phyloP scores from a whole-genome alignment of 2,329 filamentous ascomycete genomes.

The Rachicladosporium sp. region DNA sequence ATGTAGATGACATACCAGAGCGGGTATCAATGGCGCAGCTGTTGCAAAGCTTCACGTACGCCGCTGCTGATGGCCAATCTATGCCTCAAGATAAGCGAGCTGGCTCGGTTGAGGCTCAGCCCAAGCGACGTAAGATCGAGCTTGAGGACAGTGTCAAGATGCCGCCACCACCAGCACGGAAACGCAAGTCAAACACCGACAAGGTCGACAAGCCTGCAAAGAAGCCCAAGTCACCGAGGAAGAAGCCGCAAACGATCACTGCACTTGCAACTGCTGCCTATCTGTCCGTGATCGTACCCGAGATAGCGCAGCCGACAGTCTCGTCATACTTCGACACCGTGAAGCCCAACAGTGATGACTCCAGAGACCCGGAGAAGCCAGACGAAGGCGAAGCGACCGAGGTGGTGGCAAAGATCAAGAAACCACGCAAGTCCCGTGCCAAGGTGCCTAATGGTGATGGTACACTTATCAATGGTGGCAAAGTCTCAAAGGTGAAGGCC shows the following conservation, averaged over 20 bases:
- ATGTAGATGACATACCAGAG: no score
- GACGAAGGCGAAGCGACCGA: background rate
- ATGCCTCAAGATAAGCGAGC: no score
- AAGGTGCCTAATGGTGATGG: slow-evolving; percentile 9
- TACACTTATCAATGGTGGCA: slow-evolving; percentile 9
- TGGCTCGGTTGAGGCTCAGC: no score
- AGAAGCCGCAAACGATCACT: slow-evolving; percentile 66
- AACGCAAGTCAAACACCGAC: slow-evolving; percentile 2
- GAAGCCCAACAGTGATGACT: background rate
- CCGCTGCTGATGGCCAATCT: no score
- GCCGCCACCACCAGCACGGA: no score
- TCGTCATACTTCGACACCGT: slow-evolving; percentile 35
- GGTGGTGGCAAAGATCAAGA: slow-evolving; percentile 9
- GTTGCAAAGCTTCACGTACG: no score
- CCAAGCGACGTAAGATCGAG: slow-evolving; percentile 10
- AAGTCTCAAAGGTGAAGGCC: slow-evolving; percentile 23
- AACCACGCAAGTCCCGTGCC: slow-evolving; percentile 15
- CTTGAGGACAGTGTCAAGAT: background rate
- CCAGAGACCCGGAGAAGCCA: slow-evolving; percentile 9
- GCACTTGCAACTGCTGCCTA: slow-evolving; percentile 65
- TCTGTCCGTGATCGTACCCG: slow-evolving; percentile 25
- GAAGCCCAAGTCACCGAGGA: slow-evolving; percentile 45
- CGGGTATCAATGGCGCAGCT: no score
- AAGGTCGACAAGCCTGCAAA: slow-evolving; percentile 22
- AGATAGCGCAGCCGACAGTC: slow-evolving; percentile 18